Evolutionary conservation across 495 filamentous ascomycete genomes (phyloP), one percentile per base, ranked within the genome.

Genomic region (Daldinia bambusicola): DNA sequence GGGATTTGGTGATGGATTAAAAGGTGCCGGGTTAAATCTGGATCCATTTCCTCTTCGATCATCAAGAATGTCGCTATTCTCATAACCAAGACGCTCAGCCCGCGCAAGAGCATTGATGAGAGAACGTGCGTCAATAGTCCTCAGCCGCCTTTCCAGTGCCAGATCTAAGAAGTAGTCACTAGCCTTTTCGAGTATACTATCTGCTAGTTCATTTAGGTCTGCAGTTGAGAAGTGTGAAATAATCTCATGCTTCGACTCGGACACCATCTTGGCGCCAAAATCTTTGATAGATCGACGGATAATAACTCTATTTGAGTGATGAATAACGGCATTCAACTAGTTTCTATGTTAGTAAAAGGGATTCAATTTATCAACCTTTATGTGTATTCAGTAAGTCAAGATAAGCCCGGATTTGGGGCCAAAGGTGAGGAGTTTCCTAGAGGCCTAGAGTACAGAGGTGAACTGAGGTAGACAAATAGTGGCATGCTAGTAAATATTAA

Each of bases 61-160:
- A 34, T 83, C 78, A 32, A 85, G 66, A 6, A 82, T 65, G 43
- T 86, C 84, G 36, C 71, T 73, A 3, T 74, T 70, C 50, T 81
- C 77, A 58, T 85, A 86, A 7, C 84, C 84, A 13, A 86, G 79
- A 13, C 84, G 78, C 70, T 85, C 81, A 4, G 84, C 84, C 26
- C 76, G 78, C 1, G 84, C 84, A 8, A 86, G 79, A 32, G 82
- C 81, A 56, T 83, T 85, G 63, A 85, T 79, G 37, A 86, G 72
- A 13, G 82, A 77, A 16, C 79, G 78, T 0, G 83, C 82, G 40
- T 83, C 81, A 48, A 85, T 85, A 1, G 82, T 86, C 32, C 69
- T 63, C 3, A 86, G 72, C 6, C 84, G 80, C 64, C 76, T 78
- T 48, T 80, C 82, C 0, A 85, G 48, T 20, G 77, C 82, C 61